phyloP scores from a whole-genome alignment of 306 rosid genomes.

The Lotus japonicus region DNA sequence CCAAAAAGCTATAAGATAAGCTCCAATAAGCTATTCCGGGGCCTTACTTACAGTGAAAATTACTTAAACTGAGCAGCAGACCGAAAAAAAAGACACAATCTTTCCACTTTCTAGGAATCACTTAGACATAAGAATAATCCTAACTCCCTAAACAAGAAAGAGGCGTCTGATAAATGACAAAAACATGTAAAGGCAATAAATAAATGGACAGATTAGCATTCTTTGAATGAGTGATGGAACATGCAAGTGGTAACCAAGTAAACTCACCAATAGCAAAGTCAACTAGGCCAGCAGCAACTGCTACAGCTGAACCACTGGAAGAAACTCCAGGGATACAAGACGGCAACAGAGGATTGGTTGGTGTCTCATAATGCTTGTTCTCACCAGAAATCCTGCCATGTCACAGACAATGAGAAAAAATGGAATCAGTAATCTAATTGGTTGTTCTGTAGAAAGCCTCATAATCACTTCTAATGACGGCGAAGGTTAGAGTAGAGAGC shows the following conservation, averaged over 20 bases:
- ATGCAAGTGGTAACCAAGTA: not conserved
- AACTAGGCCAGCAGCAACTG: too few relatives aligned
- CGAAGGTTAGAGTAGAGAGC: slow-evolving; percentile 50
- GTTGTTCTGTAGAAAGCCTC: too few relatives aligned
- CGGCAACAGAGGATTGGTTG: slow-evolving; percentile 48
- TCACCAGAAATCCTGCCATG: slow-evolving; percentile 55
- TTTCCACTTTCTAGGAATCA: not conserved
- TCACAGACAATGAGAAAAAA: not conserved
- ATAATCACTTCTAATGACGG: slow-evolving; percentile 14
- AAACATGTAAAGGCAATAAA: not conserved
- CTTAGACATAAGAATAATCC: not conserved
- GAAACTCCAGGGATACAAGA: slow-evolving; percentile 54
- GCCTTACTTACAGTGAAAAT: too few relatives aligned
- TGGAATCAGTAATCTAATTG: too few relatives aligned
- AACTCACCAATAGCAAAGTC: slow-evolving; percentile 67
- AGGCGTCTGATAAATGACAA: not conserved
- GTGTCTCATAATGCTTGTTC: slow-evolving; percentile 63
- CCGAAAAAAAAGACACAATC: not conserved
- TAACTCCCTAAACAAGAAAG: not conserved
- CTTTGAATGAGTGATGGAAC: too few relatives aligned
- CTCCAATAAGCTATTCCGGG: too few relatives aligned
- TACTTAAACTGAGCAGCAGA: not conserved
- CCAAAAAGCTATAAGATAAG: too few relatives aligned
- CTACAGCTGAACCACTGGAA: too few relatives aligned
- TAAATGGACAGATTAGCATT: too few relatives aligned